phyloP scores from a whole-genome alignment of 306 rosid species.

The Astragalus glycyphyllos region DNA sequence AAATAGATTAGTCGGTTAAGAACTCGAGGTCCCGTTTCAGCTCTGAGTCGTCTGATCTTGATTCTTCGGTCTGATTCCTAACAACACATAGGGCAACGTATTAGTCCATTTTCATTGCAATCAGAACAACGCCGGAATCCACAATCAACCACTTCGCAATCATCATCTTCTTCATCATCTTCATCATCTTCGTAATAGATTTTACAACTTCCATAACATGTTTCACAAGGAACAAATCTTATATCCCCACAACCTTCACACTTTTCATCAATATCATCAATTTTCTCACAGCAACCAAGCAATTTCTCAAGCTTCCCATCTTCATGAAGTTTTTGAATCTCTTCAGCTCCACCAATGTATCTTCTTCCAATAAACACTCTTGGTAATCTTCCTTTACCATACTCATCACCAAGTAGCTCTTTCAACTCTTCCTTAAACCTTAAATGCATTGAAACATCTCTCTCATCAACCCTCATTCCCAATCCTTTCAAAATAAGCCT shows the following conservation, averaged over 20 bases:
- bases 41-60: too few species aligned
- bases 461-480: conserved; percentile 71
- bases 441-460: conserved; percentile 93
- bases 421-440: conserved; percentile 86
- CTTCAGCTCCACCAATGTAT: conserved; percentile 84
- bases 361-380: conserved; percentile 71
- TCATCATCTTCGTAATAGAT: conserved; percentile 64
- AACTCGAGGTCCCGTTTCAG: too few species aligned
- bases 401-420: conserved; percentile 56
- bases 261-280: conserved; percentile 37
- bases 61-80: conserved; percentile 33
- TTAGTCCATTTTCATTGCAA: conserved; percentile 93
- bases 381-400: conserved; percentile 65
- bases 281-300: conserved; percentile 62
- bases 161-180: conserved; percentile 46
- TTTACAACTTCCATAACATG: conserved; percentile 95
- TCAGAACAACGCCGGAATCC: conserved; percentile 85
- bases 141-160: conserved; percentile 48
- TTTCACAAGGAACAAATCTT: conserved; percentile 91
- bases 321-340: conserved; percentile 71
- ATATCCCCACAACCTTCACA: conserved; percentile 92
- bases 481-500: conserved; percentile 67
- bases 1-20: too few species aligned
- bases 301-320: conserved; percentile 82
- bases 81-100: conserved; percentile 81